Evolutionary conservation across 2,329 filamentous ascomycete genomes (phyloP).

Genomic region (Pseudogymnoascus sp.): DNA sequence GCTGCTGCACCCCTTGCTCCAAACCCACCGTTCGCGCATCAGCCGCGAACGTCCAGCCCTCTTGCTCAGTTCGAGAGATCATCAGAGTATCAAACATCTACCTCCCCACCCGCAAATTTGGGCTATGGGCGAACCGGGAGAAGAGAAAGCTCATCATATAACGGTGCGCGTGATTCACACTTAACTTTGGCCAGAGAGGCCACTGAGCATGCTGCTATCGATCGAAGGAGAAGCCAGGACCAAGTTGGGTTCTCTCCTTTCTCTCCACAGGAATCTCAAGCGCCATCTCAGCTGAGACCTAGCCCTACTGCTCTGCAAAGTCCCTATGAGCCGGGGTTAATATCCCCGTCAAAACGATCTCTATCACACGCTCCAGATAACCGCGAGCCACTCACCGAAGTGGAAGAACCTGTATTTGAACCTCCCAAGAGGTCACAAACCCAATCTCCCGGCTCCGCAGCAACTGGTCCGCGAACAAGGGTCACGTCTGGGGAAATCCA

Average conservation of each 20-base stretch:
- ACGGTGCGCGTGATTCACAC: not conserved
- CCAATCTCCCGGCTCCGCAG: constrained; percentile 47
- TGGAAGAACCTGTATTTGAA: constrained; percentile 19
- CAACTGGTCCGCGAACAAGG: constrained; percentile 40
- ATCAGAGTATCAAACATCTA: constrained; percentile 19
- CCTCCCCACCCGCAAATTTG: not conserved
- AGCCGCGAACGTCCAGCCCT: constrained; percentile 57
- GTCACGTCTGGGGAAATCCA: not conserved
- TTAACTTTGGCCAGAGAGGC: constrained; percentile 15
- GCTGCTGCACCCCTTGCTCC: constrained; percentile 35
- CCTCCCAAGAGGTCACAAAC: constrained; percentile 50
- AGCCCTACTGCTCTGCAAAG: constrained; percentile 15
- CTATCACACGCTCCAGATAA: constrained; percentile 31
- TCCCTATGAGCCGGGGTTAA: constrained; percentile 32
- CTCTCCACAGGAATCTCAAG: constrained; percentile 33
- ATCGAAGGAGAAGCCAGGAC: constrained; percentile 2
- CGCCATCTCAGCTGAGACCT: constrained; percentile 38
- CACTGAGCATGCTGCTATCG: constrained; percentile 17
- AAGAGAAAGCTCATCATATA: constrained; percentile 19
- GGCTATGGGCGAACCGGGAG: not conserved
- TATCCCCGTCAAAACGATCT: constrained; percentile 49
- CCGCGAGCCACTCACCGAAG: constrained; percentile 17
- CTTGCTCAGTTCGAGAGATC: constrained; percentile 52
- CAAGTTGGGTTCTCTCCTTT: constrained; percentile 17
- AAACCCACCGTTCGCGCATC: constrained; percentile 43